phyloP scores from a whole-genome alignment of 352 stramenopile species.

The Chrysophaeum taylorii region DNA sequence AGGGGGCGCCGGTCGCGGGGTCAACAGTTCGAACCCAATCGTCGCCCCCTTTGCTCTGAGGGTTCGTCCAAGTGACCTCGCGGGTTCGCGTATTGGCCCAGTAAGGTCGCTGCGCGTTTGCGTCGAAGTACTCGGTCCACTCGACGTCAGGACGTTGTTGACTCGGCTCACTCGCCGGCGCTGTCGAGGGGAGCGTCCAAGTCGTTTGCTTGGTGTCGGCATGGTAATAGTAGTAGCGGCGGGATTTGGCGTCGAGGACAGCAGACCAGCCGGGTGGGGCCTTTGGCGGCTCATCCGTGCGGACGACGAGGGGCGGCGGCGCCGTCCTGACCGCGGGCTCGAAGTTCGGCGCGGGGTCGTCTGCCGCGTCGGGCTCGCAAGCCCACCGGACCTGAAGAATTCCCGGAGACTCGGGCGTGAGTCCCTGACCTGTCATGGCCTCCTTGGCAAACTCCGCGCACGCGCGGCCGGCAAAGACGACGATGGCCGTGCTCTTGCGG shows the following conservation, averaged over 20 bases:
- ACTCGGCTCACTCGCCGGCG: too few relatives aligned
- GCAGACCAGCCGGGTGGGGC: not conserved
- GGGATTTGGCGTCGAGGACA: not conserved
- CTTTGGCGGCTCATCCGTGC: not conserved
- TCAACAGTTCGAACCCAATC: too few relatives aligned
- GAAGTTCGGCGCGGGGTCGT: not conserved
- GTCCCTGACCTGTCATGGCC: constrained; percentile 1
- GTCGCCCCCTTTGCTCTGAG: too few relatives aligned
- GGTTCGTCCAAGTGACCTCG: too few relatives aligned
- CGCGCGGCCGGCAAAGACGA: not conserved
- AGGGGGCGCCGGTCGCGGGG: too few relatives aligned
- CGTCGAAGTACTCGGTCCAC: too few relatives aligned
- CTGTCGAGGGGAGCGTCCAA: too few relatives aligned
- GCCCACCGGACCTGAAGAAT: constrained; percentile 5
- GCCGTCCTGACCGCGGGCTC: not conserved
- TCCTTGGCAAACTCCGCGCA: constrained; percentile 9
- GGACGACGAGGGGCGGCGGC: not conserved
- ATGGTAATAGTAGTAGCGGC: not conserved
- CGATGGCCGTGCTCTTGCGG: not conserved
- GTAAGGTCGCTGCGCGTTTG: too few relatives aligned
- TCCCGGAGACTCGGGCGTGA: not conserved
- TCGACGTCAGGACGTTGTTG: too few relatives aligned
- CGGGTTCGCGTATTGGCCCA: too few relatives aligned
- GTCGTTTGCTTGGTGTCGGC: not conserved
- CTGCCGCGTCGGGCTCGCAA: not conserved